These are phyloP conservation scores for Cicer chorassanicum DNA, from an alignment of 306 rosid genomes.

Conservation along the genomic window DNA sequence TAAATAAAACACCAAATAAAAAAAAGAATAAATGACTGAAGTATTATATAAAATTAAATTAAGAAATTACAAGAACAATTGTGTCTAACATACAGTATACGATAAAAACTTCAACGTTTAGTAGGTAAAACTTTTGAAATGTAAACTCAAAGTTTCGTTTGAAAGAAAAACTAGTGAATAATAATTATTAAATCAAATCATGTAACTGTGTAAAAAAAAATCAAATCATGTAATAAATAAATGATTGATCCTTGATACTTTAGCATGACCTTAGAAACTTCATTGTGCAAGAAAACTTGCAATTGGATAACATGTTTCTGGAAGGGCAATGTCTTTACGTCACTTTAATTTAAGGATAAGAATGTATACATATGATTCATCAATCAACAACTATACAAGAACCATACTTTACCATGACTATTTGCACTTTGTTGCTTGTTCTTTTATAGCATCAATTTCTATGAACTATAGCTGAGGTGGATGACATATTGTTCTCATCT, in stretches of 20 bases:
- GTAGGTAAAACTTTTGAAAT: conserved; percentile 35
- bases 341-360: conserved; percentile 60
- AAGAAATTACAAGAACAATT: too few relatives aligned
- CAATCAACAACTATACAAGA: background rate
- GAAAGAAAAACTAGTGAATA: conserved; percentile 16
- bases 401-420: conserved; percentile 40
- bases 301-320: conserved; percentile 34
- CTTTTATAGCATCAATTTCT: conserved; percentile 4
- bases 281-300: conserved; percentile 17
- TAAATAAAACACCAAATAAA: too few relatives aligned
- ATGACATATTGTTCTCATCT: background rate
- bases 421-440: conserved; percentile 35
- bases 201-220: background rate
- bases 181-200: conserved; percentile 15
- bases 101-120: conserved; percentile 27
- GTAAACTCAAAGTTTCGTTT: conserved; percentile 22
- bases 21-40: too few relatives aligned
- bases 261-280: conserved; percentile 23
- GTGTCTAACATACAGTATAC: background rate
- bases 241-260: conserved; percentile 10
- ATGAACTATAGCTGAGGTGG: conserved; percentile 44
- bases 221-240: conserved; percentile 3
- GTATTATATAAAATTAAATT: too few relatives aligned
- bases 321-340: conserved; percentile 48
- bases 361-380: conserved; percentile 4